These are phyloP conservation scores for Tirmania nivea DNA, from an alignment of 495 filamentous ascomycete species.

Conservation along the genomic window DNA sequence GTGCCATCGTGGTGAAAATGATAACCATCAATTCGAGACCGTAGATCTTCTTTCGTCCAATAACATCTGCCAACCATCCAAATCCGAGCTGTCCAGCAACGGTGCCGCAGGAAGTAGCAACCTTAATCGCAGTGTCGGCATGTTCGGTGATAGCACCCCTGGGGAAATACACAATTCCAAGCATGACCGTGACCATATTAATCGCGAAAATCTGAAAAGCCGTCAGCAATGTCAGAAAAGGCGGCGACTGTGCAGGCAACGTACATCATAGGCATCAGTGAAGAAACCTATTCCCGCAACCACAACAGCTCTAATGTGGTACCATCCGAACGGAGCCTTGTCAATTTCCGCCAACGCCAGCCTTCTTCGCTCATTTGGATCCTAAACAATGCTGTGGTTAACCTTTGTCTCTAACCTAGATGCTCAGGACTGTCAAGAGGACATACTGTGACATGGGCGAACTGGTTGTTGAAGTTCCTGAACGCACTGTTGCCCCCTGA, in stretches of 20 bases:
- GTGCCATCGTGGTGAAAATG: slow-evolving; percentile 63
- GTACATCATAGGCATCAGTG: slow-evolving; percentile 55
- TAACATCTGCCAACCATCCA: slow-evolving; percentile 55
- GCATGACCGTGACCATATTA: slow-evolving; percentile 43
- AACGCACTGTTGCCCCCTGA: slow-evolving; percentile 43
- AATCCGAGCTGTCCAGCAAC: slow-evolving; percentile 71
- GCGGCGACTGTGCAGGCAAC: background rate
- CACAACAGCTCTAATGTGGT: slow-evolving; percentile 49
- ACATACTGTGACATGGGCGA: slow-evolving; percentile 16
- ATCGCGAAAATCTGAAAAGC: slow-evolving; percentile 44
- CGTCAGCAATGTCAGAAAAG: background rate
- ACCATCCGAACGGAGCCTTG: slow-evolving; percentile 59
- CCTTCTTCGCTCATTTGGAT: slow-evolving; percentile 53
- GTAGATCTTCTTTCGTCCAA: slow-evolving; percentile 71
- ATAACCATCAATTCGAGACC: slow-evolving; percentile 74
- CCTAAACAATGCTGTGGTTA: slow-evolving; percentile 26
- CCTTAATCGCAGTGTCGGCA: slow-evolving; percentile 69
- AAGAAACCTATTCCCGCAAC: slow-evolving; percentile 78
- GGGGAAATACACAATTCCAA: slow-evolving; percentile 55
- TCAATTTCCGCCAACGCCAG: slow-evolving; percentile 60
- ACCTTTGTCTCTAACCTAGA: background rate
- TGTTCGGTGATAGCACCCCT: slow-evolving; percentile 34
- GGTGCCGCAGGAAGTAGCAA: slow-evolving; percentile 67
- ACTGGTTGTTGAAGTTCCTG: slow-evolving; percentile 37
- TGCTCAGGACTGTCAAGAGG: background rate